phyloP scores from a whole-genome alignment of 257 asterid species.

The Haberlea rhodopensis region DNA sequence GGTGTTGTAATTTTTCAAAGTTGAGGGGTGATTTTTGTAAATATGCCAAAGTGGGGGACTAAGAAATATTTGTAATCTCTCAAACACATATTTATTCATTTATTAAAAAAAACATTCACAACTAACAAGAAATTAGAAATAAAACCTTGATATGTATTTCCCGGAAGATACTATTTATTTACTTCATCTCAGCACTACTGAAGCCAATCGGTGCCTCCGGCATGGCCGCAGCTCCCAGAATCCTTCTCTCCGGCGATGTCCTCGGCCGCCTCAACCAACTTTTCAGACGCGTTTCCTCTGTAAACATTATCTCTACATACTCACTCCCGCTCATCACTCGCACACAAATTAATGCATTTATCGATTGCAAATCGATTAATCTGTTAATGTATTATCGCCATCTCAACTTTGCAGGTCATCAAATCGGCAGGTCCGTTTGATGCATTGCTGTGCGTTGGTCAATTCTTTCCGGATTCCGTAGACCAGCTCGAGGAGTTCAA shows the following conservation, averaged over 20 bases:
- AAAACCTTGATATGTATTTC: no score
- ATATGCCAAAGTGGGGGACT: no score
- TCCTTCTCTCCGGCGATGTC: conserved; percentile 92
- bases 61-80: no score
- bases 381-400: conserved; percentile 8
- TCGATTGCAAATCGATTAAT: no score
- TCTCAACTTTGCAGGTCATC: conserved; percentile 70
- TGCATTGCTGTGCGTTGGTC: conserved; percentile 90
- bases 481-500: conserved; percentile 76
- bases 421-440: conserved; percentile 96
- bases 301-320: conserved; percentile 16
- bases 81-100: no score
- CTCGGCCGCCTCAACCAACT: conserved; percentile 84
- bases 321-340: neutral
- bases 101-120: no score
- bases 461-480: conserved; percentile 74
- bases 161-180: no score
- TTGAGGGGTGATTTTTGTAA: no score
- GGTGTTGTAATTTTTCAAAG: no score
- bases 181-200: no score
- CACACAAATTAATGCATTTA: neutral
- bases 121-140: no score
- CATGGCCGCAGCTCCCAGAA: conserved; percentile 74
- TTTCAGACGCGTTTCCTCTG: conserved; percentile 80
- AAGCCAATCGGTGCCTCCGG: no score